Evolutionary conservation across 169 alveolate genomes (phyloP), one percentile per base, ranked within the genome.

Genomic region (Toxoplasma gondii): DNA sequence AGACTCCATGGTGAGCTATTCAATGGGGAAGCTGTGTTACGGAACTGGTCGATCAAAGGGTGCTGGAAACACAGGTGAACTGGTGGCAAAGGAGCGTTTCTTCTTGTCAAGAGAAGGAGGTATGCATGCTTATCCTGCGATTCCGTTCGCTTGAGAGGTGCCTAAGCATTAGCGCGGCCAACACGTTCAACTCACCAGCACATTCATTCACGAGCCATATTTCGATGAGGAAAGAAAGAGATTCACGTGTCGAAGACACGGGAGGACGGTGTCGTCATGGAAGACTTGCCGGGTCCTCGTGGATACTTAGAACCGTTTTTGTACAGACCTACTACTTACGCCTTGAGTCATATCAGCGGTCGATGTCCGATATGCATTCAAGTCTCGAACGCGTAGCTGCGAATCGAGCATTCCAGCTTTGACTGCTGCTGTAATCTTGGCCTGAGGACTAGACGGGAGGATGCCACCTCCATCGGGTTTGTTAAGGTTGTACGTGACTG

Each of bases 311-410:
- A 12, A 49, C 58, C 58, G 58, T 49, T 49, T 49, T 49, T 7
- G 58, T 12, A 49, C 58, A 49, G 74, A 1, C 31, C 74, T 27
- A 16, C 29, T 41, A 2, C 90, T 82, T 82, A 82, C 90, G 12
- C 90, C 90, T 41, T 27, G 53, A 1, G 90, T 82, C 90, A 82
- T 82, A 36, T 82, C 90, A 10, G 38, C 67, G 64, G 31, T 31
- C n/a, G 67, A 12, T 22, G 90, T 82, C 41, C 90, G 53, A 44
- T 82, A 82, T 36, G 90, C 90, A 49, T 82, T 82, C 69, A 43
- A 10, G 64, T 82, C 90, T 22, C 90, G 53, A 22, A 82, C 90
- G n/a, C 90, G 53, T 67, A 82, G 90, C 41, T 41, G 90, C 17
- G 38, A 43, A 43, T 82, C 90, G 38, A 82, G 90, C 90, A 82